phyloP scores from a whole-genome alignment of 129 eudicot genomes.

The Chrysanthemum lavandulifolium region DNA sequence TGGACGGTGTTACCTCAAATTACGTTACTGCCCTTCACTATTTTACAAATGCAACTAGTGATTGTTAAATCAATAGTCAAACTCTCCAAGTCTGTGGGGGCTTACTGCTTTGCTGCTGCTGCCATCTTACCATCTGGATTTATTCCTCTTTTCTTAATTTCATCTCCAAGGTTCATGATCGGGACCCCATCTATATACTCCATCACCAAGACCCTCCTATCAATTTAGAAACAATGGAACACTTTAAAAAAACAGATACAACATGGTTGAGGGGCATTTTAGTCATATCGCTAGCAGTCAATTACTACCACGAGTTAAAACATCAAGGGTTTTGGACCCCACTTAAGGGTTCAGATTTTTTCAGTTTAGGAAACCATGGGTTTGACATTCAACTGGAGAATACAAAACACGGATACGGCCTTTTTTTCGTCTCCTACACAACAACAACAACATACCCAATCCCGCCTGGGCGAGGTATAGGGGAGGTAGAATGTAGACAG shows the following conservation, averaged over 20 bases:
- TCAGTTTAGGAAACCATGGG: too few species aligned
- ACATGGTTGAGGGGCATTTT: not conserved
- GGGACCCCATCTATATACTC: constrained; percentile 91
- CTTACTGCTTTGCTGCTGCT: constrained; percentile 95
- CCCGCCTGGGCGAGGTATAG: too few species aligned
- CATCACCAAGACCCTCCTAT: constrained; percentile 92
- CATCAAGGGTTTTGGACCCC: too few species aligned
- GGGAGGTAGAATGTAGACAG: too few species aligned
- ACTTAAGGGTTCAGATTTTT: too few species aligned
- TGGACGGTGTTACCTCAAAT: constrained; percentile 8
- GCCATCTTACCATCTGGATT: constrained; percentile 83
- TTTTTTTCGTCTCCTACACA: too few species aligned
- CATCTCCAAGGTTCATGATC: constrained; percentile 91
- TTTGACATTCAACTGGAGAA: too few species aligned
- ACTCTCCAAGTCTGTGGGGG: constrained; percentile 33
- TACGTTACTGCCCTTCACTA: not conserved
- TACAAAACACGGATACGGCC: too few species aligned
- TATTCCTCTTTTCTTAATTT: constrained; percentile 81
- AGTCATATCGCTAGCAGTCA: constrained; percentile 11
- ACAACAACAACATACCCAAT: too few species aligned
- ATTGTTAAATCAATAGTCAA: not conserved
- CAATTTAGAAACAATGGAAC: not conserved
- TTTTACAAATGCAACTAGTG: not conserved
- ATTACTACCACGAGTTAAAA: not conserved
- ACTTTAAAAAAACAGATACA: not conserved